A percentile compares a stretch with the other conserved stretches of the same genome.
These are phyloP conservation scores for Eucalyptus curtisii DNA, from an alignment of 345 rosid genomes.

Conservation along the genomic window DNA sequence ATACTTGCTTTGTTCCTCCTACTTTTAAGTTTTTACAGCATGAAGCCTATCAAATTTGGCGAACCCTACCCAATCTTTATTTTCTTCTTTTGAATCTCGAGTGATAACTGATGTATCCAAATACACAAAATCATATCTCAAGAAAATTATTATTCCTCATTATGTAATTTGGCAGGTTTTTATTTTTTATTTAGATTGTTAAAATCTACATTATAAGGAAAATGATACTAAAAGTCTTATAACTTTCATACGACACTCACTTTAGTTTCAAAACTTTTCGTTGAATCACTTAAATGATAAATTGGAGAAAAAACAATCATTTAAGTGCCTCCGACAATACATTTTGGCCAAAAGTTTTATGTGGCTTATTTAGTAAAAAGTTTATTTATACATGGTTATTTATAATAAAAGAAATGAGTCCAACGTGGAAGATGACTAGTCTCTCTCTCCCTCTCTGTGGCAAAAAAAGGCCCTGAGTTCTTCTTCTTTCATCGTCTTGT, in stretches of 20 bases:
- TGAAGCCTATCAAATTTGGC: not conserved
- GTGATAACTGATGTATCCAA: not conserved
- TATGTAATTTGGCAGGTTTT: not conserved
- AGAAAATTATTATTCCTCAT: not conserved
- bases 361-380: not conserved
- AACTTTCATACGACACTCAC: not conserved
- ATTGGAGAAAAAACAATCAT: not conserved
- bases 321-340: not conserved
- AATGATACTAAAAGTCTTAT: no score
- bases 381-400: not conserved
- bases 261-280: not conserved
- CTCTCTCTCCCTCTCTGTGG: not conserved
- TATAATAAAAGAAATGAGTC: not conserved
- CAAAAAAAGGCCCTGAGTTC: not conserved
- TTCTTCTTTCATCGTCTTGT: not conserved
- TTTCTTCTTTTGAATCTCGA: not conserved
- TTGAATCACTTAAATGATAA: accelerated
- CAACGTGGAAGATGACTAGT: no score
- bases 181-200: not conserved
- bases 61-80: not conserved
- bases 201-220: not conserved
- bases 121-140: not conserved
- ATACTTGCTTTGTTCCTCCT: not conserved
- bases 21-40: not conserved
- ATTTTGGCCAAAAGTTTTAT: not conserved